Percentiles rank a stretch among this genome's conserved stretches.
Conservation (phyloP, 345 rosid species). For the Citrus inodora region DNA sequence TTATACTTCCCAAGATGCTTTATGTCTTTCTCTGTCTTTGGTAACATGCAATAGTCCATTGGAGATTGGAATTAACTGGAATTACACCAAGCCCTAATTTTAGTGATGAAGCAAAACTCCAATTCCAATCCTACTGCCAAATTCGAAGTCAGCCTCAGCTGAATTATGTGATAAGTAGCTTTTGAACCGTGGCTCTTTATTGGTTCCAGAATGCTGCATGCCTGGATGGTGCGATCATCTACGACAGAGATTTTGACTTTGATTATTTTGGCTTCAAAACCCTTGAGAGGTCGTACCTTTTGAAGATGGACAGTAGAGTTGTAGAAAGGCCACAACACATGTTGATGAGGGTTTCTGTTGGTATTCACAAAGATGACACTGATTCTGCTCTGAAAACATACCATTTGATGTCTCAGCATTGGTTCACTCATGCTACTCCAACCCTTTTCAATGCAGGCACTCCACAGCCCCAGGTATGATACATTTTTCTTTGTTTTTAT, state of each 20-base stretch:
- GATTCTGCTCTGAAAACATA: constrained; percentile 72
- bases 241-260: constrained; percentile 87
- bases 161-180: background rate
- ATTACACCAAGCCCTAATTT: background rate
- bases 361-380: constrained; percentile 76
- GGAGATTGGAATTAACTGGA: background rate
- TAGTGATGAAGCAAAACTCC: background rate
- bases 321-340: constrained; percentile 92
- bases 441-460: constrained; percentile 94
- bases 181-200: background rate
- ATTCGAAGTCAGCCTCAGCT: background rate
- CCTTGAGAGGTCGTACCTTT: constrained; percentile 82
- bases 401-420: constrained; percentile 88
- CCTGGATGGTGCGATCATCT: constrained; percentile 86
- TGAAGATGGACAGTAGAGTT: constrained; percentile 74
- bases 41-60: background rate
- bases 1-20: background rate
- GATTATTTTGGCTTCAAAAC: constrained; percentile 96
- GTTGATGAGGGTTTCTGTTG: constrained; percentile 95
- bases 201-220: constrained; percentile 60
- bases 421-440: constrained; percentile 97
- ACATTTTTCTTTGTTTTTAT: constrained; percentile 22
- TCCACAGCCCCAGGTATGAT: constrained; percentile 78
- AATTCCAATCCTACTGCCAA: background rate
- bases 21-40: background rate